Conservation (phyloP, 192 early-diverging fungal genomes). For the Thamnidium elegans region DNA sequence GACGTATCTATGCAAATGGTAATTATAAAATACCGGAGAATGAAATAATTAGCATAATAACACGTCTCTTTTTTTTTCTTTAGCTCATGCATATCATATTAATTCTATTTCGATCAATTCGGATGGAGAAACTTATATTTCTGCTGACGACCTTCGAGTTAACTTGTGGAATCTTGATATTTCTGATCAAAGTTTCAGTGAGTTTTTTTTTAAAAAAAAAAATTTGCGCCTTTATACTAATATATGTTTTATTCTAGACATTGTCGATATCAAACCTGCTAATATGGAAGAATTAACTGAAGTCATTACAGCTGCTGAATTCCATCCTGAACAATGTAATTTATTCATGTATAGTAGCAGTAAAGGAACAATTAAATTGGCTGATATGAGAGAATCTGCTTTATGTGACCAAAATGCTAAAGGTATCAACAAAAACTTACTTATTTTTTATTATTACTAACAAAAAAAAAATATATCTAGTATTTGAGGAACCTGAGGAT, state of each 20-base stretch:
- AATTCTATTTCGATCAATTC: slow-evolving; percentile 99
- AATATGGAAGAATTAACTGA: slow-evolving; percentile 99
- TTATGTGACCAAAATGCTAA: slow-evolving; percentile 95
- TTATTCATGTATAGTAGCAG: slow-evolving; percentile 98
- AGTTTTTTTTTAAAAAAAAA: slow-evolving; percentile 21
- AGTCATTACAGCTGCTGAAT: slow-evolving; percentile 98
- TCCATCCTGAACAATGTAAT: slow-evolving; percentile 95
- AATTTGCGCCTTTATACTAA: too few species aligned
- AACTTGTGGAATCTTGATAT: slow-evolving; percentile 99
- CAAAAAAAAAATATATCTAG: slow-evolving; percentile 42
- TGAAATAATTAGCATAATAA: neutral
- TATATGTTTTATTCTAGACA: slow-evolving; percentile 55
- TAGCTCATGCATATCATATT: slow-evolving; percentile 98
- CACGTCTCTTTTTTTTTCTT: neutral
- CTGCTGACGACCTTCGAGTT: slow-evolving; percentile 96
- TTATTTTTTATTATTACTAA: neutral
- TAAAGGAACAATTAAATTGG: slow-evolving; percentile 96
- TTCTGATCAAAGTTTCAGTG: slow-evolving; percentile 97
- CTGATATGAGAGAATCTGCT: slow-evolving; percentile 93
- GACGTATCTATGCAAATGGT: slow-evolving; percentile 91
- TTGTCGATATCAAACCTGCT: slow-evolving; percentile 99
- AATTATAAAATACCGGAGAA: neutral
- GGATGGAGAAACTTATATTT: slow-evolving; percentile 96
- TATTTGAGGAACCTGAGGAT: slow-evolving; percentile 96
- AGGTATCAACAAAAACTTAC: slow-evolving; percentile 43